phyloP scores from a whole-genome alignment of 257 asterid species.

The Jasminum sambac region DNA sequence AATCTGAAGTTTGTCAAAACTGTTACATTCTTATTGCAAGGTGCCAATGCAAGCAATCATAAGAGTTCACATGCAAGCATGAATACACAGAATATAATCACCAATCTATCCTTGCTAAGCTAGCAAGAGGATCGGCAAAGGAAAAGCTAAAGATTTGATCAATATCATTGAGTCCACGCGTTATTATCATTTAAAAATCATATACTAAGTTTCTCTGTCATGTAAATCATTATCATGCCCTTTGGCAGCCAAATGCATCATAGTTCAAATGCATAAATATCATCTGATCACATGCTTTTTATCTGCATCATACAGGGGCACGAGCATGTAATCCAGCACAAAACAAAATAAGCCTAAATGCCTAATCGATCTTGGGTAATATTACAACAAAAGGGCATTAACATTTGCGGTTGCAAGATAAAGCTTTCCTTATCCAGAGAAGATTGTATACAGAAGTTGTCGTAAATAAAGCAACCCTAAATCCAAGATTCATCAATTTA shows the following conservation, averaged over 20 bases:
- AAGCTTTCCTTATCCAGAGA: neutral
- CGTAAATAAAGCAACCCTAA: constrained; percentile 15
- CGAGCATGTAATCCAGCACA: neutral
- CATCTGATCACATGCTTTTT: neutral
- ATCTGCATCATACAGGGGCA: neutral
- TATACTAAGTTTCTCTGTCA: neutral
- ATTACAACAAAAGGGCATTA: neutral
- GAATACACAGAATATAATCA: neutral
- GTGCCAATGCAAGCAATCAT: no score
- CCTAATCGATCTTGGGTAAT: neutral
- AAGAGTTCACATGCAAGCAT: neutral
- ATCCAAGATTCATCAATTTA: constrained; percentile 9
- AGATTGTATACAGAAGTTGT: constrained; percentile 3
- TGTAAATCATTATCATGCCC: neutral
- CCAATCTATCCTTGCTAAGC: neutral
- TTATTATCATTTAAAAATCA: neutral
- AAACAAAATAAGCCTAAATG: neutral
- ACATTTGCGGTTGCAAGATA: neutral
- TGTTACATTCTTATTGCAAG: neutral
- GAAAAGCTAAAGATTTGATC: constrained; percentile 13
- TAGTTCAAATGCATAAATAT: neutral
- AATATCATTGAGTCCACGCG: neutral
- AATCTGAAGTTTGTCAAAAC: neutral
- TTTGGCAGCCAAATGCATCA: neutral
- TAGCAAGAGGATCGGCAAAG: neutral